A percentile compares a stretch with the other conserved stretches of the same genome.
These are phyloP conservation scores for Panaeolus cyanescens DNA, from an alignment of 768 basidiomycete species.

Conservation along the genomic window DNA sequence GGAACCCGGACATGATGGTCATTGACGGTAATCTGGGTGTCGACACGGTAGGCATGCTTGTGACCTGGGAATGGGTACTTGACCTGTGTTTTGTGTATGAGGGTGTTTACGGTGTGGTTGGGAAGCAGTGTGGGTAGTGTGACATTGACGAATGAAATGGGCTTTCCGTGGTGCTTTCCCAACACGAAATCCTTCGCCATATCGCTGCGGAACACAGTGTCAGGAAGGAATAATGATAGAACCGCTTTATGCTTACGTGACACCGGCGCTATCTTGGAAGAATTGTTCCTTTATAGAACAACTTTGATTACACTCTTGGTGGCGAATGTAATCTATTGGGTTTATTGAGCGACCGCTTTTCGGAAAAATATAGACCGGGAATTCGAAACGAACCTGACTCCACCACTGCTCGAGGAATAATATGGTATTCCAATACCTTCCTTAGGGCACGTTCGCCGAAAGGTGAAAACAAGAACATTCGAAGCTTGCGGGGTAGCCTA, in stretches of 20 bases:
- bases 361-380: not conserved
- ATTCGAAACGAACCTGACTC: conserved; percentile 42
- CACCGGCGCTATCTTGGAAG: not conserved
- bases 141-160: conserved; percentile 33
- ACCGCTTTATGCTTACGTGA: not conserved
- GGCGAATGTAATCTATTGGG: conserved; percentile 24
- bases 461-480: conserved; percentile 60
- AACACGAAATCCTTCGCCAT: not conserved
- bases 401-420: conserved; percentile 50
- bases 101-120: conserved; percentile 45
- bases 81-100: conserved; percentile 47
- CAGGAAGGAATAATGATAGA: not conserved
- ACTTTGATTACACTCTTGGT: not conserved
- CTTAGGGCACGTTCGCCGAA: conserved; percentile 50
- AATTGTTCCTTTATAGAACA: not conserved
- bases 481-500: conserved; percentile 50
- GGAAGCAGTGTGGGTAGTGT: conserved; percentile 43
- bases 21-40: conserved; percentile 44
- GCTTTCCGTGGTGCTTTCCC: conserved; percentile 19
- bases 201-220: not conserved
- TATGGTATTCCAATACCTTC: conserved; percentile 61
- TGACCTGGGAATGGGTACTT: conserved; percentile 39
- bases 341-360: conserved; percentile 1
- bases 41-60: conserved; percentile 22
- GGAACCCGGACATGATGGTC: conserved; percentile 35